Evolutionary conservation across 768 basidiomycete genomes (phyloP).

Genomic region (Leccinum obscurum): DNA sequence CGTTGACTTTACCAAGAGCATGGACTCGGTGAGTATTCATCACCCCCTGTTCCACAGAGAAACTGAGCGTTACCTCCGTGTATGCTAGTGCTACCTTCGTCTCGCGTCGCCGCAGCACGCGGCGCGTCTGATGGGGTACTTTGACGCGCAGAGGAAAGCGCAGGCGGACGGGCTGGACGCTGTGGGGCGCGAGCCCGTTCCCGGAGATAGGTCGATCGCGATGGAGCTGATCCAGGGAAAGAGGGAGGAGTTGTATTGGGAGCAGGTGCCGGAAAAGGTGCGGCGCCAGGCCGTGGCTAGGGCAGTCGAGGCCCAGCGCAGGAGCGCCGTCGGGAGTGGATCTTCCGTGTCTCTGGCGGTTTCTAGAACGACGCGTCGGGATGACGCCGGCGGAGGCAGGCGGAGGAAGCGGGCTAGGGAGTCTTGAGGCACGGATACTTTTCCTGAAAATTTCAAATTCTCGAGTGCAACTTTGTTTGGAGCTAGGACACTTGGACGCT

Average conservation of each 20-base stretch:
- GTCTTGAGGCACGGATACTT: background rate
- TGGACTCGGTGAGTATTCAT: conserved; percentile 54
- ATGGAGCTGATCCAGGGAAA: conserved; percentile 62
- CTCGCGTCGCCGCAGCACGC: conserved; percentile 54
- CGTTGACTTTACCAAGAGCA: conserved; percentile 76
- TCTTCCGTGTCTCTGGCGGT: background rate
- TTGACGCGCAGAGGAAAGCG: conserved; percentile 34
- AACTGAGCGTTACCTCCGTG: background rate
- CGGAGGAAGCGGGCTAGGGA: conserved; percentile 22
- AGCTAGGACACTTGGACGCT: too few species aligned
- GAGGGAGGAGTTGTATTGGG: conserved; percentile 76
- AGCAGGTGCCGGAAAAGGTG: conserved; percentile 74
- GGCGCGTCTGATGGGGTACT: conserved; percentile 44
- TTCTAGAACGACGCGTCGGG: background rate
- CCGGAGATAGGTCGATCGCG: conserved; percentile 33
- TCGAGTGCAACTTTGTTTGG: background rate
- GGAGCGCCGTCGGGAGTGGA: background rate
- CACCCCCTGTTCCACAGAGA: background rate
- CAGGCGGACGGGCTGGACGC: conserved; percentile 60
- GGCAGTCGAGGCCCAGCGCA: conserved; percentile 24
- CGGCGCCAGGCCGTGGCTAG: conserved; percentile 58
- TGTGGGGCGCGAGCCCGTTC: conserved; percentile 33
- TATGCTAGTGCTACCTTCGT: conserved; percentile 70
- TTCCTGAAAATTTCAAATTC: background rate
- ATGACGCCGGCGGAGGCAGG: background rate